Percentiles rank a stretch among this genome's conserved stretches.
These are phyloP conservation scores for Kwoniella sp. DNA, from an alignment of 768 basidiomycete species.

Conservation along the genomic window DNA sequence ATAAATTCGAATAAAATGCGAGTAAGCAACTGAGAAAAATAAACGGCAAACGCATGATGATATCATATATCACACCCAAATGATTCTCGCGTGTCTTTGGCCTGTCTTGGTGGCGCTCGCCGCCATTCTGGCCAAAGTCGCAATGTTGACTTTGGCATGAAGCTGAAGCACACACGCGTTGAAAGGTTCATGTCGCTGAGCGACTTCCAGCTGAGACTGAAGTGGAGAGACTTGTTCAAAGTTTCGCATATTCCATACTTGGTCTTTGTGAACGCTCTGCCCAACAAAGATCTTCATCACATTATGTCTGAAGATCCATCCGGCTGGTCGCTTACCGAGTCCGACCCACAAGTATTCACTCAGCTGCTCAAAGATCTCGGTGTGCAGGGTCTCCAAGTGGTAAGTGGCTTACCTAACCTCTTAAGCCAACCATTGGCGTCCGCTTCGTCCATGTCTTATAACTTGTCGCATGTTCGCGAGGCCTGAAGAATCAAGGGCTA, in stretches of 20 bases:
- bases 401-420: slow-evolving; percentile 26
- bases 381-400: slow-evolving; percentile 54
- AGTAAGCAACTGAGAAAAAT: neutral
- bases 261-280: too few species aligned
- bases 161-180: neutral
- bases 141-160: too few species aligned
- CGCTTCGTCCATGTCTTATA: too few species aligned
- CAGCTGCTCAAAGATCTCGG: slow-evolving; percentile 50
- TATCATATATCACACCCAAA: neutral
- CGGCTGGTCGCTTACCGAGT: slow-evolving; percentile 55
- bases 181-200: neutral
- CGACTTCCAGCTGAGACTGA: too few species aligned
- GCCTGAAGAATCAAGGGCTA: too few species aligned
- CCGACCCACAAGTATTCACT: slow-evolving; percentile 54
- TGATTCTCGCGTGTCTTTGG: too few species aligned
- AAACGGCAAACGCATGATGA: neutral
- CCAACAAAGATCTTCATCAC: too few species aligned
- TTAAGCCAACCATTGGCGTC: too few species aligned
- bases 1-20: slow-evolving; percentile 15
- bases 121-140: too few species aligned
- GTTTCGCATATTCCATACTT: too few species aligned
- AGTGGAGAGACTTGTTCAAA: neutral
- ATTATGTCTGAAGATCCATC: slow-evolving; percentile 46
- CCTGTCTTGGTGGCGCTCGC: too few species aligned
- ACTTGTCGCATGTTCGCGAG: too few species aligned